phyloP scores from a whole-genome alignment of 257 asterid species.

The Anisodus acutangulus region DNA sequence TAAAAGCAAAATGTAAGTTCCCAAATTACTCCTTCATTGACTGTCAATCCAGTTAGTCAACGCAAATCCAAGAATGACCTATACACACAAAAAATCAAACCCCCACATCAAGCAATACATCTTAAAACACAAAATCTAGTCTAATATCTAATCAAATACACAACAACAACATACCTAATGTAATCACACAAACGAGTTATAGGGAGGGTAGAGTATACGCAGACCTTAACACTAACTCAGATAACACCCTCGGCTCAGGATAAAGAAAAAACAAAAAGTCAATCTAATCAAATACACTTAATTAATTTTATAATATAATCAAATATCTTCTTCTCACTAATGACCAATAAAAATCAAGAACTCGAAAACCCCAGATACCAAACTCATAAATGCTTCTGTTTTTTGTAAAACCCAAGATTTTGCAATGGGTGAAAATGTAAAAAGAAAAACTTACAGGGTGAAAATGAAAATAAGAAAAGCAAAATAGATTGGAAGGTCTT shows the following conservation, averaged over 20 bases:
- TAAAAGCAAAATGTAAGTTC: conserved; percentile 5
- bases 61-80: conserved; percentile 58
- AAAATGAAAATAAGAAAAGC: conserved; percentile 17
- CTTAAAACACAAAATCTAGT: neutral
- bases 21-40: conserved; percentile 42
- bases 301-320: neutral
- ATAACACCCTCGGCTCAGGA: too few relatives aligned
- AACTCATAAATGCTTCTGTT: neutral
- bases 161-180: neutral
- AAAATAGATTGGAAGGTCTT: conserved; percentile 34
- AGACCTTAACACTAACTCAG: too few relatives aligned
- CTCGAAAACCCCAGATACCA: neutral
- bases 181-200: too few relatives aligned
- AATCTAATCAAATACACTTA: neutral
- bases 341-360: neutral
- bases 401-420: too few relatives aligned
- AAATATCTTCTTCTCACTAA: conserved; percentile 15
- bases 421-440: neutral
- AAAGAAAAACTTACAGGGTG: conserved; percentile 39
- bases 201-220: too few relatives aligned
- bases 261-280: too few relatives aligned
- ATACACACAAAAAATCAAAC: conserved; percentile 27
- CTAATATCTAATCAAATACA: neutral
- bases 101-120: conserved; percentile 21
- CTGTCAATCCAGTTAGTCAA: conserved; percentile 47